Conservation (phyloP, 805 yeast species). For the Suhomyces faveliae region DNA sequence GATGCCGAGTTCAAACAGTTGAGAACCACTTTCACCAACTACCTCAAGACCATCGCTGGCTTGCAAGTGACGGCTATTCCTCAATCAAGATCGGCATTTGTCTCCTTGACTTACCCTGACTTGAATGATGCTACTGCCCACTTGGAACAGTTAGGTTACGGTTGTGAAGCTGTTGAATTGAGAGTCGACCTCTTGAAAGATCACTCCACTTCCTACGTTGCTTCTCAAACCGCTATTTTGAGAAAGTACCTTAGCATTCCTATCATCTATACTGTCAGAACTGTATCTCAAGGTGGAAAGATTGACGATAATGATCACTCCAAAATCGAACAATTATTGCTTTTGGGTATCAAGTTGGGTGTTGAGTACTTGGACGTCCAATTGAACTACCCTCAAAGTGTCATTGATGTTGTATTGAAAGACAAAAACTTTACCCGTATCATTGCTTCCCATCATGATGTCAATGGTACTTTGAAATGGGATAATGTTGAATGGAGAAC, state of each 20-base stretch:
- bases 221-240: slow-evolving; percentile 68
- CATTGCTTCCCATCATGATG: slow-evolving; percentile 83
- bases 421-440: slow-evolving; percentile 62
- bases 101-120: slow-evolving; percentile 70
- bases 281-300: slow-evolving; percentile 76
- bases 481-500: slow-evolving; percentile 68
- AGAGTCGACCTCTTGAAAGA: slow-evolving; percentile 69
- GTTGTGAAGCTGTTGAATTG: slow-evolving; percentile 80
- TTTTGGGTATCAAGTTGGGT: slow-evolving; percentile 71
- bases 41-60: slow-evolving; percentile 64
- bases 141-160: slow-evolving; percentile 57
- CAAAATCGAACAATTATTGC: slow-evolving; percentile 49
- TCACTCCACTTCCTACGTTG: slow-evolving; percentile 54
- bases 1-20: slow-evolving; percentile 55
- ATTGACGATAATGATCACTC: slow-evolving; percentile 61
- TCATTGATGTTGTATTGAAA: slow-evolving; percentile 51
- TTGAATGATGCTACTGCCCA: slow-evolving; percentile 44
- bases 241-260: slow-evolving; percentile 69
- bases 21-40: slow-evolving; percentile 57
- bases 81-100: slow-evolving; percentile 57
- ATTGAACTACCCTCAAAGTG: slow-evolving; percentile 58
- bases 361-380: slow-evolving; percentile 81
- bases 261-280: slow-evolving; percentile 76
- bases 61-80: slow-evolving; percentile 38
- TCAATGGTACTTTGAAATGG: slow-evolving; percentile 64